These are phyloP conservation scores for Malassezia slooffiae DNA, from an alignment of 1,284 basidiomycete genomes.

Conservation along the genomic window DNA sequence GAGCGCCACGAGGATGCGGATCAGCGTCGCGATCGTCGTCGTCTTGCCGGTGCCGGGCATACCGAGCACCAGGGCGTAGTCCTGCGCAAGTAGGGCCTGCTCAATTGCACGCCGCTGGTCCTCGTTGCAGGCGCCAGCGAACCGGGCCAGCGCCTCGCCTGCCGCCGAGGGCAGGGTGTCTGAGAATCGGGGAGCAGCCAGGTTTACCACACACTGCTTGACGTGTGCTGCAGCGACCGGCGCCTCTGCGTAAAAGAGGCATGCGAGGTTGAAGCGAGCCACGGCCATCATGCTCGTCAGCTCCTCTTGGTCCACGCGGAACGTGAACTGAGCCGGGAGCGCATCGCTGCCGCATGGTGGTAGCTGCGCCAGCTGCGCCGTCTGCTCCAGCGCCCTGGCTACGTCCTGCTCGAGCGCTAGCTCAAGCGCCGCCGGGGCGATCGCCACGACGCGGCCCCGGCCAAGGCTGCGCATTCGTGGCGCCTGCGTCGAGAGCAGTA, in stretches of 20 bases:
- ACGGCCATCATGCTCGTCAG: conserved; percentile 72
- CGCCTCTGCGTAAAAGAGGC: conserved; percentile 64
- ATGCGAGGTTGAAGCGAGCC: conserved; percentile 78
- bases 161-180: conserved; percentile 23
- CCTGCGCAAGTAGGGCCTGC: conserved; percentile 65
- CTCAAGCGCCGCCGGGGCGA: conserved; percentile 55
- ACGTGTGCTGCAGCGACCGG: background rate
- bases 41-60: conserved; percentile 99
- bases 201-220: conserved; percentile 64
- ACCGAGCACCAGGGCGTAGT: conserved; percentile 84
- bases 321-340: conserved; percentile 53
- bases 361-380: conserved; percentile 12
- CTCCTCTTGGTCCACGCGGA: conserved; percentile 90
- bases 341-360: conserved; percentile 4
- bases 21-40: conserved; percentile 79
- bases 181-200: conserved; percentile 58
- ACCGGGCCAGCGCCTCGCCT: conserved; percentile 20
- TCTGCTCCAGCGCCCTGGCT: conserved; percentile 31
- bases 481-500: conserved; percentile 64
- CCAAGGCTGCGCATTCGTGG: conserved; percentile 1
- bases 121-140: conserved; percentile 51
- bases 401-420: conserved; percentile 72
- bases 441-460: conserved; percentile 6
- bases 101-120: conserved; percentile 65
- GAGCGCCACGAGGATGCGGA: conserved; percentile 62